Base-by-base conservation (phyloP, 2,329 filamentous ascomycete species). In the Fusarium ambrosium region DNA sequence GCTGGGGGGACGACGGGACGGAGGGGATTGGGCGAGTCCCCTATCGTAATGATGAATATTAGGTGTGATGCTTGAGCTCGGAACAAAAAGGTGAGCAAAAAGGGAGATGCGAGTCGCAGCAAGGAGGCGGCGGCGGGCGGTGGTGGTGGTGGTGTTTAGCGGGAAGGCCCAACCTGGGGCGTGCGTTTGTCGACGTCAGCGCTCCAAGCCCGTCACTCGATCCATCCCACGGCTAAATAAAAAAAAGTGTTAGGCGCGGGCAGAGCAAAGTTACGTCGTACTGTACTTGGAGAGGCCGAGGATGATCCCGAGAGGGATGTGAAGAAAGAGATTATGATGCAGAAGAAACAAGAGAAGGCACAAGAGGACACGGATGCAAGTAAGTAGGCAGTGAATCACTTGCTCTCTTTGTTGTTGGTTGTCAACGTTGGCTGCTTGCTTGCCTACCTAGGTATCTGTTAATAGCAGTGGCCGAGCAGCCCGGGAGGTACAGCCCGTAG, bases 171-270 rank as follows among this genome's bases (percentile, higher is more conserved):
- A 74, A 67, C 48, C 74, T 81, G 79, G 81, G 80, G 76, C 79
- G 80, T 77, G 82, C 78, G 83, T 71, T 75, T 80, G 83, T 82
- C 85, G 84, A 87, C 86, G 86, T 87, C 86, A 87, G 85, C 84
- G 86, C 84, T 85, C 64, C 74, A 66, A 72, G 58, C 69, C 65
- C 65, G 68, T 75, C 71, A 76, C 74, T 78, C 74, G 68, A 68
- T 76, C 74, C 64, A 77, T 71, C 69, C 62, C 69, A 76, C 64
- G 66, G 69, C 74, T 75, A 76, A 72, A 55, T 55, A 55, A 55
- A 32, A 55, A 68, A 55, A 34, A 34, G 64, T 68, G 60, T 56
- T 76, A 68, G 71, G 63, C 63, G 62, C 41, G 62, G 67, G 63
- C 39, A 45, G 60, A 41, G 68, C 60, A 68, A 72, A 68, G 55